These are phyloP conservation scores for Melampsora medusae DNA, from an alignment of 1,284 basidiomycete species.

Conservation along the genomic window DNA sequence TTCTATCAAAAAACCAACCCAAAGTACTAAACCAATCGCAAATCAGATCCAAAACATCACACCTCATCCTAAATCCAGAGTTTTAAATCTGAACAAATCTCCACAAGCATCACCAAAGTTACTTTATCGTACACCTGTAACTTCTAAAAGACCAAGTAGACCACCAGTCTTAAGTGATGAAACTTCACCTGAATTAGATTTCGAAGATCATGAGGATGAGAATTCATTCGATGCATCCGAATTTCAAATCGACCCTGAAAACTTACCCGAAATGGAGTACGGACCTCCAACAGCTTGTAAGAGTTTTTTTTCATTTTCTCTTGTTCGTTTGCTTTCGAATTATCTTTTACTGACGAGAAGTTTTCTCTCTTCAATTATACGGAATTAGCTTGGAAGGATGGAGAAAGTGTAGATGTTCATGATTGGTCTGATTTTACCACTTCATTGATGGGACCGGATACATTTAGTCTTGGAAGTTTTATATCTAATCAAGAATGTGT, in stretches of 20 bases:
- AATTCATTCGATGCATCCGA: not conserved
- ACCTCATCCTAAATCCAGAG: no score
- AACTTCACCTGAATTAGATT: not conserved
- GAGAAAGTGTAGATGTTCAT: not conserved
- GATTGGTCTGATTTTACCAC: not conserved
- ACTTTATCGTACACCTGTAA: not conserved
- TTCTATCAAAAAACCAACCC: not conserved
- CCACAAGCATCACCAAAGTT: not conserved
- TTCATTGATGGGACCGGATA: not conserved
- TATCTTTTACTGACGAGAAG: not conserved
- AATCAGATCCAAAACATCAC: not conserved
- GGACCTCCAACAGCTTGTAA: conserved; percentile 1
- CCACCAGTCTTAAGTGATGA: not conserved
- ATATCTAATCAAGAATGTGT: not conserved
- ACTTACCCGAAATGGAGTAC: not conserved
- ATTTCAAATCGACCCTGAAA: not conserved
- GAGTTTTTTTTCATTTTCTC: not conserved
- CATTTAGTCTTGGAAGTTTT: not conserved
- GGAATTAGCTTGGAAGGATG: not conserved
- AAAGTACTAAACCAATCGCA: not conserved
- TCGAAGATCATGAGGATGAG: not conserved
- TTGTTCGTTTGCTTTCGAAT: not conserved
- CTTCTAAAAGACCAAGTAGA: conserved; percentile 7
- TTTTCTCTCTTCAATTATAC: not conserved
- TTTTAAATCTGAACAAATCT: no score